Percentiles rank a stretch among this genome's conserved stretches.
These are phyloP conservation scores for Taxillus chinensis DNA, from an alignment of 164 flowering plant species.

Conservation along the genomic window DNA sequence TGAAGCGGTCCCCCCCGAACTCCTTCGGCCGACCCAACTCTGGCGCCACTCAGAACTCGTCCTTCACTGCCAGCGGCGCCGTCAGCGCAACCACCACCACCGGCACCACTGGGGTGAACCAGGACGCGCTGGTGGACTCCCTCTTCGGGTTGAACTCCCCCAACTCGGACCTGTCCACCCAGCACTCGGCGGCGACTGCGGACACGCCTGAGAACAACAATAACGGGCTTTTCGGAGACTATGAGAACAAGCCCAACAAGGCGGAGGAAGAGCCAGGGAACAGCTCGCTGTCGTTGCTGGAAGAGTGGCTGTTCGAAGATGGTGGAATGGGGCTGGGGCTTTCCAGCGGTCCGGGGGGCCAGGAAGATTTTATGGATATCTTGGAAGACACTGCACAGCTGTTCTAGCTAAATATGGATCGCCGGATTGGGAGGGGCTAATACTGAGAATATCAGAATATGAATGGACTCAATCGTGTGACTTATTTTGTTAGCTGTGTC, in stretches of 20 bases:
- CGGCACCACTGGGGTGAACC: no score
- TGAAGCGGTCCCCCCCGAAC: background rate
- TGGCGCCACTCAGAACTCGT: background rate
- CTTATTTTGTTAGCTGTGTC: background rate
- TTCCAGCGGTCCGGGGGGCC: background rate
- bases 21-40: background rate
- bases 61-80: no score
- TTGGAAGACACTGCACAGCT: background rate
- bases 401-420: background rate
- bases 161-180: background rate
- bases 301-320: conserved; percentile 2
- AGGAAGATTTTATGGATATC: background rate
- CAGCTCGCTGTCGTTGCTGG: background rate
- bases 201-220: background rate
- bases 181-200: background rate
- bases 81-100: no score
- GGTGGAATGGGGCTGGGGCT: no score
- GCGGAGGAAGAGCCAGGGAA: no score
- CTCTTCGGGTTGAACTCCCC: background rate
- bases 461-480: background rate
- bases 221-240: no score
- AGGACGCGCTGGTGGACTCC: background rate
- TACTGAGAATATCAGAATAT: background rate
- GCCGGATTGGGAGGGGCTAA: background rate
- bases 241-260: no score